phyloP scores from a whole-genome alignment of 202 grass and related monocot genomes.

The Setaria viridis region DNA sequence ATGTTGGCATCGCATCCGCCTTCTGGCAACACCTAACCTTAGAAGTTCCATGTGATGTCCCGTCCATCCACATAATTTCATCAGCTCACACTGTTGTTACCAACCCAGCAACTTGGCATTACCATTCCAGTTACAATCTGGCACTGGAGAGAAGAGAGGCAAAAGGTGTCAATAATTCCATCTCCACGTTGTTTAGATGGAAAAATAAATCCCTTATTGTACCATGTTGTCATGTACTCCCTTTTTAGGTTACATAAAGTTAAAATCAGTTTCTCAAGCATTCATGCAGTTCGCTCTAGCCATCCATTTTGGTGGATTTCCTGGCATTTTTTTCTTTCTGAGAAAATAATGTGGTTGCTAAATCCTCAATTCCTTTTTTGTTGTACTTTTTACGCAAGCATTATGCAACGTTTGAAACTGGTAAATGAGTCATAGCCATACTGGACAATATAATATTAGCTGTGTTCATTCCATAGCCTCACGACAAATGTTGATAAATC shows the following conservation, averaged over 20 bases:
- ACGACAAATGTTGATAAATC: neutral
- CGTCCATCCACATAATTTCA: neutral
- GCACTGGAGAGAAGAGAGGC: neutral
- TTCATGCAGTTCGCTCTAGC: neutral
- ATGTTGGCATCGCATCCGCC: conserved; percentile 57
- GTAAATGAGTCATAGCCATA: neutral
- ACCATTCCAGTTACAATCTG: neutral
- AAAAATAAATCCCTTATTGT: neutral
- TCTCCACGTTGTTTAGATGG: neutral
- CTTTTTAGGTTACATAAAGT: neutral
- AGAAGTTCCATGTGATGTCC: conserved; percentile 38
- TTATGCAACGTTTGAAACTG: neutral
- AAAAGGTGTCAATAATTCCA: neutral
- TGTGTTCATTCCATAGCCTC: too few species aligned
- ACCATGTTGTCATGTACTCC: neutral
- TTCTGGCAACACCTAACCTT: neutral
- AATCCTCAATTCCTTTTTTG: neutral
- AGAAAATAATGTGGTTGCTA: neutral
- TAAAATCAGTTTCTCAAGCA: neutral
- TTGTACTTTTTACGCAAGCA: neutral
- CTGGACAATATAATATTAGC: too few species aligned
- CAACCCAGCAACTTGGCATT: neutral
- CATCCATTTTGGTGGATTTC: neutral
- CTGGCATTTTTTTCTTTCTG: neutral
- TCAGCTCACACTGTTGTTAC: neutral